These are phyloP conservation scores for Juncus effusus DNA, from an alignment of 176 grass and related monocot species.

Conservation along the genomic window DNA sequence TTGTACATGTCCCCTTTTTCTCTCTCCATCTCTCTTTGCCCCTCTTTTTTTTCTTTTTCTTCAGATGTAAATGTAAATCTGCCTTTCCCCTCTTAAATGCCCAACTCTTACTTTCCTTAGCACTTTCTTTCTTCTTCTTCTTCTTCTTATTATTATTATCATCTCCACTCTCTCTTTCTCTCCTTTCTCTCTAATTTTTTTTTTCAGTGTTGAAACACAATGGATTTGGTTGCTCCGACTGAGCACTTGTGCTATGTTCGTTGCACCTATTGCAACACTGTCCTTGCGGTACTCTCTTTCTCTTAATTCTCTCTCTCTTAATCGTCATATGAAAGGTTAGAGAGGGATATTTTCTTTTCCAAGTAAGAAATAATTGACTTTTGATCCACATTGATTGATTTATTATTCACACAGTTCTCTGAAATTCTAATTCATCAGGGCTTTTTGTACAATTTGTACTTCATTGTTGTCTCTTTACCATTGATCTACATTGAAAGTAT, in stretches of 20 bases:
- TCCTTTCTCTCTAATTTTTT: conserved; percentile 4
- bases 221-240: conserved; percentile 72
- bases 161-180: conserved; percentile 13
- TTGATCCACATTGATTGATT: not conserved
- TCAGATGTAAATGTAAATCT: not conserved
- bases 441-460: conserved; percentile 12
- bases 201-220: conserved; percentile 10
- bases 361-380: not conserved
- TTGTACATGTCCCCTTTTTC: conserved; percentile 41
- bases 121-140: not conserved
- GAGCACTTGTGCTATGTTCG: conserved; percentile 85
- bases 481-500: conserved; percentile 8
- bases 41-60: not conserved
- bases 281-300: conserved; percentile 87
- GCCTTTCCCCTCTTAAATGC: too few relatives aligned
- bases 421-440: conserved; percentile 7
- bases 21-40: conserved; percentile 10
- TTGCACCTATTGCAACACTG: conserved; percentile 91
- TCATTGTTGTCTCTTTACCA: not conserved
- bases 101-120: too few relatives aligned
- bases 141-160: not conserved
- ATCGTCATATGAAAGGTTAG: not conserved
- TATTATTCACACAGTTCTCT: conserved; percentile 17
- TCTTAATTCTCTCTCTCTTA: not conserved
- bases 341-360: too few relatives aligned